These are phyloP conservation scores for Meyerozyma guilliermondii DNA, from an alignment of 1,139 yeast genomes.

Conservation along the genomic window DNA sequence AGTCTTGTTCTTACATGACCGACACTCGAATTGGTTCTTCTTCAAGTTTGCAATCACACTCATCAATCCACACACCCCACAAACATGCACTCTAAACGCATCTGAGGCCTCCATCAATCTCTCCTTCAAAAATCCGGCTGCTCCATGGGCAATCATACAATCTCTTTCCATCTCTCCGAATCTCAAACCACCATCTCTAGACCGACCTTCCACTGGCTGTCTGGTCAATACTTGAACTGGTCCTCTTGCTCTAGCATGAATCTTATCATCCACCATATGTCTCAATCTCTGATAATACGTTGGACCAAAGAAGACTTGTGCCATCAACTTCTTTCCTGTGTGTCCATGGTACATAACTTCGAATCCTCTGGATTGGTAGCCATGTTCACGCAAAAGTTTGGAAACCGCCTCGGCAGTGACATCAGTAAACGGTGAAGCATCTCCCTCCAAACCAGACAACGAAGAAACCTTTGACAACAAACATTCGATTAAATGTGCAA, in stretches of 20 bases:
- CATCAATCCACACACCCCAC: conserved; percentile 98
- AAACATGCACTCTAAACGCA: conserved; percentile 95
- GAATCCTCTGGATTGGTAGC: conserved; percentile 96
- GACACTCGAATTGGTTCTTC: conserved; percentile 96
- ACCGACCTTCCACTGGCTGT: conserved; percentile 99
- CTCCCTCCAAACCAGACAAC: conserved; percentile 94
- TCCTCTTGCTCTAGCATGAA: conserved; percentile 99
- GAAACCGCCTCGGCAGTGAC: conserved; percentile 97
- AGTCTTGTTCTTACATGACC: conserved; percentile 97
- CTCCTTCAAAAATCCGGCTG: conserved; percentile 95
- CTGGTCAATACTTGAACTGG: conserved; percentile 97
- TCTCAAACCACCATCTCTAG: conserved; percentile 98
- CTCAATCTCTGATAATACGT: conserved; percentile 97
- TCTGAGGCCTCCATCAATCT: conserved; percentile 98
- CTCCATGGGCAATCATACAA: conserved; percentile 99
- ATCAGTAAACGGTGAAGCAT: conserved; percentile 97
- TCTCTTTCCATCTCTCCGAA: conserved; percentile 99
- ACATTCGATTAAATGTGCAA: conserved; percentile 98
- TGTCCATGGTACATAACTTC: conserved; percentile 99
- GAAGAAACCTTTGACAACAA: conserved; percentile 92
- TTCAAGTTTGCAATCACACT: conserved; percentile 94
- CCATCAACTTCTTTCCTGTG: conserved; percentile 96
- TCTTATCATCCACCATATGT: conserved; percentile 99
- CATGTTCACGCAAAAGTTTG: conserved; percentile 84
- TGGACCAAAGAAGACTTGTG: conserved; percentile 98